These are phyloP conservation scores for Collybia mongolica DNA, from an alignment of 768 basidiomycete genomes.

Conservation along the genomic window DNA sequence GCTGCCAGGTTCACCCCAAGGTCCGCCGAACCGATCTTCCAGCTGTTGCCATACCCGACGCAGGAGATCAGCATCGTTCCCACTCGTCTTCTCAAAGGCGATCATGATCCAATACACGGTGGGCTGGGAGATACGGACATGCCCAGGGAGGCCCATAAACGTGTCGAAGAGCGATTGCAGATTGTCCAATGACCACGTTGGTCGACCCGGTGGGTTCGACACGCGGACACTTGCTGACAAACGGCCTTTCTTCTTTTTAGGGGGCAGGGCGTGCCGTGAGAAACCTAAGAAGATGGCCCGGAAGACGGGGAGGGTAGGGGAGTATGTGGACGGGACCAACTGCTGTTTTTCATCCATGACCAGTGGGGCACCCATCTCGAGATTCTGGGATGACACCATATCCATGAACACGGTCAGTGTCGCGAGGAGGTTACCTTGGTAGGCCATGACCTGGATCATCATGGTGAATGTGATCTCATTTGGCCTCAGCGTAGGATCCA, in stretches of 20 bases:
- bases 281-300: constrained; percentile 79
- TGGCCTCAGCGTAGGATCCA: constrained; percentile 45
- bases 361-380: constrained; percentile 31
- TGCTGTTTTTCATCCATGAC: constrained; percentile 22
- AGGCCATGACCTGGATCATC: constrained; percentile 69
- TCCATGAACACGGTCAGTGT: constrained; percentile 63
- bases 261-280: constrained; percentile 49
- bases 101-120: constrained; percentile 67
- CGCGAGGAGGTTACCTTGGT: constrained; percentile 62
- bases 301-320: constrained; percentile 54
- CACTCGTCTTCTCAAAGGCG: constrained; percentile 63
- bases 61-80: constrained; percentile 45
- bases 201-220: constrained; percentile 8
- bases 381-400: constrained; percentile 52
- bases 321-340: constrained; percentile 27
- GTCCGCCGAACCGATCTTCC: constrained; percentile 50
- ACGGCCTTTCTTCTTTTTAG: constrained; percentile 2
- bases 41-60: constrained; percentile 57
- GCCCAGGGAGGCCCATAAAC: constrained; percentile 58
- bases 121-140: constrained; percentile 39
- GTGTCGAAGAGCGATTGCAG: constrained; percentile 57
- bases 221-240: constrained; percentile 3
- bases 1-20: constrained; percentile 41
- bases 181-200: constrained; percentile 57
- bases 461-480: constrained; percentile 66